These are phyloP conservation scores for Leishmania guyanensis DNA, from an alignment of 208 protist genomes.

Conservation along the genomic window DNA sequence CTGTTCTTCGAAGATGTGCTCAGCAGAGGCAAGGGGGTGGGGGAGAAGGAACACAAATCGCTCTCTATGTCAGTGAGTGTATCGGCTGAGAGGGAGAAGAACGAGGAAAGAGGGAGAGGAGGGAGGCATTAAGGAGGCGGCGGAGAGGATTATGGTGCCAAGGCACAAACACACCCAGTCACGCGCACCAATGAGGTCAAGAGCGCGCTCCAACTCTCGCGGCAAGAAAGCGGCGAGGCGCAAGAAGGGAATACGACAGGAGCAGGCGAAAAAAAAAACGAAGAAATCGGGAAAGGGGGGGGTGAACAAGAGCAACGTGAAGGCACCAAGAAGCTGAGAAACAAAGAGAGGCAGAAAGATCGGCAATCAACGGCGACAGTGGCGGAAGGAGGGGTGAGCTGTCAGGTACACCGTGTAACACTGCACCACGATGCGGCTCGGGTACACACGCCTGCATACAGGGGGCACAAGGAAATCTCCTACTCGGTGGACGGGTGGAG, in stretches of 20 bases:
- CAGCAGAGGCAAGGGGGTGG: neutral
- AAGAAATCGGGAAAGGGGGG: neutral
- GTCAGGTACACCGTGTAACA: neutral
- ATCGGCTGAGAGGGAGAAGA: slow-evolving; percentile 5
- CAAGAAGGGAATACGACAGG: neutral
- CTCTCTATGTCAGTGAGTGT: slow-evolving; percentile 1
- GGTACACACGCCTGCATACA: neutral
- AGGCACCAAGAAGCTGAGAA: neutral
- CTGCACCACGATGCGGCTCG: neutral
- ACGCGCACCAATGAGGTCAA: neutral
- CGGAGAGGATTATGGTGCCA: neutral
- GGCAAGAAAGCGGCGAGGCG: neutral
- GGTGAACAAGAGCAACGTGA: neutral
- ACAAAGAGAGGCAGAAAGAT: slow-evolving; percentile 2
- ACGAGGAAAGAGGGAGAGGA: neutral
- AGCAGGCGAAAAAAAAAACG: neutral
- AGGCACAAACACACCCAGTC: slow-evolving; percentile 2
- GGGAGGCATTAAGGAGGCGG: neutral
- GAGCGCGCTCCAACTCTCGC: neutral
- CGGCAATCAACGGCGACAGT: neutral
- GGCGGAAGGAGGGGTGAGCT: neutral
- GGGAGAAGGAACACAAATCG: neutral
- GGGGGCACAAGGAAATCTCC: neutral
- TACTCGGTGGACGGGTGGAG: neutral
- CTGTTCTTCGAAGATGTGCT: neutral